Evolutionary conservation across 2,329 filamentous ascomycete species (phyloP), one percentile per base, ranked within the genome.

Genomic region (Aaosphaeria arxii): DNA sequence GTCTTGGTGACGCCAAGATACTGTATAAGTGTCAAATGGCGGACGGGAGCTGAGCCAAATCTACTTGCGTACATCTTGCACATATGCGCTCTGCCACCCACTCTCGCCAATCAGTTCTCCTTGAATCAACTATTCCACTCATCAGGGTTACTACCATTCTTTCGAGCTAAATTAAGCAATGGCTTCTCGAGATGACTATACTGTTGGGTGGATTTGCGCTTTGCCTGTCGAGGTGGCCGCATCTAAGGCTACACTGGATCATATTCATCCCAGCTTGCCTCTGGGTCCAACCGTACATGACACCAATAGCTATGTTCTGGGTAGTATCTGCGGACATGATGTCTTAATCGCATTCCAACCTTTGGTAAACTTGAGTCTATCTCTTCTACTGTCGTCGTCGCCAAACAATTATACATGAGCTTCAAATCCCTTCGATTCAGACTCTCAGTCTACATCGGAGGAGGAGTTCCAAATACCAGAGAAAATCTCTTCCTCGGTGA

Each of bases 401-500:
- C 58, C 3, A 58, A 45, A 30, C 41, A 58, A 7, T 60, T 71
- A 51, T 40, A 48, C 6, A 42, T 44, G 6, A 62, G 55, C 7
- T 72, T 71, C 49, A 33, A 7, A 11, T 24, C 31, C 5, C 64
- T 74, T 35, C 57, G 53, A 31, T 55, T 74, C 33, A 63, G 61
- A 6, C 54, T 76, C 2, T 61, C 76, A 58, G 71, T 76, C 3
- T 72, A 72, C 7, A 69, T 76, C 42, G 72, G 67, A 2, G 65
- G 65, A 35, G 49, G 49, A 11, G 49, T 45, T 17, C 47, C 50
- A 5, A 43, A 6, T 36, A 6, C 30, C 6, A 28, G 36, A 6
- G 24, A 36, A 7, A 31, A 44, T 44, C 33, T 44, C 30, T 40
- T 43, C 30, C 44, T 52, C 11, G 49, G 49, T 2, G 47, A 52